Evolutionary conservation across 495 filamentous ascomycete genomes (phyloP).

Genomic region (Neurospora sp.): DNA sequence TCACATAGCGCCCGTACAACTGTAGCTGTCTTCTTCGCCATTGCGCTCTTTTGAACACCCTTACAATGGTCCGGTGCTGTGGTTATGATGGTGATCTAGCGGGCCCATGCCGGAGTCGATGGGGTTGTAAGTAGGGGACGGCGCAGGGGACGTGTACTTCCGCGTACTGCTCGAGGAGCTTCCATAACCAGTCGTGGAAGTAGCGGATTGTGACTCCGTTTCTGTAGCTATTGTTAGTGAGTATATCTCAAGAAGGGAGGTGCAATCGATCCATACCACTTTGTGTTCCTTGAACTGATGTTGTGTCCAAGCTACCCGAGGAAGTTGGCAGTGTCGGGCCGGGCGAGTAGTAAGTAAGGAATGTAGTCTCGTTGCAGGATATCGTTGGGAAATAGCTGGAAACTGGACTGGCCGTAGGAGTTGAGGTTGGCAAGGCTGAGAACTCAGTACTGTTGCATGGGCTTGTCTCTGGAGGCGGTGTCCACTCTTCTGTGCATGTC

Average conservation of each 20-base stretch:
- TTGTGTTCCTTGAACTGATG: not conserved
- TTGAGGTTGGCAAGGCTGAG: not conserved
- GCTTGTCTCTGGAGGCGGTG: conserved; percentile 4
- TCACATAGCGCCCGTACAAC: not conserved
- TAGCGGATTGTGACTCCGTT: not conserved
- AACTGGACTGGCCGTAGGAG: not conserved
- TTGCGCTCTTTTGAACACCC: not conserved
- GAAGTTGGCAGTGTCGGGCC: not conserved
- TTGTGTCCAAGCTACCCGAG: conserved; percentile 1
- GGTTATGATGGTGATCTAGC: conserved; percentile 20
- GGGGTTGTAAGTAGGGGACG: conserved; percentile 7
- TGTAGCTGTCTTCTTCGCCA: not conserved
- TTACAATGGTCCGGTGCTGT: not conserved
- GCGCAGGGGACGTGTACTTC: not conserved
- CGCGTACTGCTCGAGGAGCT: not conserved
- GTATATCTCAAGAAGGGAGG: not conserved
- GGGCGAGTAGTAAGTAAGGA: conserved; percentile 1
- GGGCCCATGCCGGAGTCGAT: conserved; percentile 13
- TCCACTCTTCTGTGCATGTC: conserved; percentile 10
- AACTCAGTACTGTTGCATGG: conserved; percentile 2
- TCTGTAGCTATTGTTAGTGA: not conserved
- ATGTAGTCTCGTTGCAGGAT: conserved; percentile 14
- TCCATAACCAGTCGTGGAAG: not conserved
- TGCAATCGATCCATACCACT: not conserved
- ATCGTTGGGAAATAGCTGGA: conserved; percentile 4